These are phyloP conservation scores for Forsythia suspensa DNA, from an alignment of 257 asterid genomes.

Conservation along the genomic window DNA sequence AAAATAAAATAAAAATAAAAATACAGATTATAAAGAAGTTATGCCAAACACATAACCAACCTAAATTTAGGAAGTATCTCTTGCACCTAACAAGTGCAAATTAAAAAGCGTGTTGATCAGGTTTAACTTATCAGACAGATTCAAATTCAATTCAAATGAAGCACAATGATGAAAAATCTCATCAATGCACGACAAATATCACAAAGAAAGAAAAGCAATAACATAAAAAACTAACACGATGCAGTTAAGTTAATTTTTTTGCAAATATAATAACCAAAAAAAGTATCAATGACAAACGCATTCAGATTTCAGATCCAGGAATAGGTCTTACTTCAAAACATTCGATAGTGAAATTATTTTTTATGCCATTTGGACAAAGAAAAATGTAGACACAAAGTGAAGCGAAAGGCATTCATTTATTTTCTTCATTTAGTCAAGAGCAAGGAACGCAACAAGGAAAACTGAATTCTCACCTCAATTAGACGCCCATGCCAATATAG, in stretches of 20 bases:
- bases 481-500: constrained; percentile 87
- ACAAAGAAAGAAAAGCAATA: not conserved
- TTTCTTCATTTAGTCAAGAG: constrained; percentile 9
- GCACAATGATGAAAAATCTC: not conserved
- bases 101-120: not conserved
- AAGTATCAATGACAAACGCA: not conserved
- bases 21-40: not conserved
- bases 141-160: not conserved
- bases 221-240: not conserved
- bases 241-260: not conserved
- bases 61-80: not conserved
- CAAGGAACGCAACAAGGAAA: constrained; percentile 14
- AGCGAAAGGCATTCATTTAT: not conserved
- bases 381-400: not conserved
- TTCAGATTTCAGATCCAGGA: not conserved
- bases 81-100: not conserved
- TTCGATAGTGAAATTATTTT: not conserved
- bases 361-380: not conserved
- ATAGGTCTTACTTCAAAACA: not conserved
- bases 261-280: not conserved
- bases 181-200: not conserved
- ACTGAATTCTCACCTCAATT: constrained; percentile 57
- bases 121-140: not conserved
- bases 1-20: not conserved
- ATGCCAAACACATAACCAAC: not conserved